A percentile compares a stretch with the other conserved stretches of the same genome.
phyloP scores from a whole-genome alignment of 176 grass and related monocot genomes.

The Hyparrhenia diplandra region DNA sequence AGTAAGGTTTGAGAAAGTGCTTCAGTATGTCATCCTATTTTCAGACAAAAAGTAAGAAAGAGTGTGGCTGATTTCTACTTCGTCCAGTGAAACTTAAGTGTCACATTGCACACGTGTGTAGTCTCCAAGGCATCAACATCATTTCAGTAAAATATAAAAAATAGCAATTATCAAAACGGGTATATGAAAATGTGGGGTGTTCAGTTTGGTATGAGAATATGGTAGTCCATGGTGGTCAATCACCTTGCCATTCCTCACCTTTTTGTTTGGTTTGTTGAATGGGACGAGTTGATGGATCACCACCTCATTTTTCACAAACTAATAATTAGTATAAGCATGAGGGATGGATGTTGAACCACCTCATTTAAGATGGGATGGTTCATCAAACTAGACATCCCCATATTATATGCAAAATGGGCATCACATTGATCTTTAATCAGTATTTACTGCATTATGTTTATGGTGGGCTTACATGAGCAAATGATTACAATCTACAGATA shows the following conservation, averaged over 20 bases:
- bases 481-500: background rate
- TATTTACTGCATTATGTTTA: background rate
- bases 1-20: background rate
- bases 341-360: background rate
- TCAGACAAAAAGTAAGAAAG: background rate
- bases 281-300: background rate
- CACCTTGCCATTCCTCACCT: background rate
- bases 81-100: background rate
- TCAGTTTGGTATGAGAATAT: background rate
- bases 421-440: background rate
- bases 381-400: background rate
- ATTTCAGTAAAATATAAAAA: background rate
- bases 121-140: background rate
- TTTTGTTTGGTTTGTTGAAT: background rate
- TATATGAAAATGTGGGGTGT: background rate
- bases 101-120: background rate
- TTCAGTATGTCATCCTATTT: background rate
- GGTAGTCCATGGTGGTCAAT: background rate
- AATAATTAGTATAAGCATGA: background rate
- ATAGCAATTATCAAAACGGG: background rate
- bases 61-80: background rate
- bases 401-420: background rate
- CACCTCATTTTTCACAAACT: background rate
- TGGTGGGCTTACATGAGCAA: background rate
- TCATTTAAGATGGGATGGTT: background rate